Evolutionary conservation across 2,329 filamentous ascomycete genomes (phyloP), one percentile per base, ranked within the genome.

Genomic region (Phoma sp.): DNA sequence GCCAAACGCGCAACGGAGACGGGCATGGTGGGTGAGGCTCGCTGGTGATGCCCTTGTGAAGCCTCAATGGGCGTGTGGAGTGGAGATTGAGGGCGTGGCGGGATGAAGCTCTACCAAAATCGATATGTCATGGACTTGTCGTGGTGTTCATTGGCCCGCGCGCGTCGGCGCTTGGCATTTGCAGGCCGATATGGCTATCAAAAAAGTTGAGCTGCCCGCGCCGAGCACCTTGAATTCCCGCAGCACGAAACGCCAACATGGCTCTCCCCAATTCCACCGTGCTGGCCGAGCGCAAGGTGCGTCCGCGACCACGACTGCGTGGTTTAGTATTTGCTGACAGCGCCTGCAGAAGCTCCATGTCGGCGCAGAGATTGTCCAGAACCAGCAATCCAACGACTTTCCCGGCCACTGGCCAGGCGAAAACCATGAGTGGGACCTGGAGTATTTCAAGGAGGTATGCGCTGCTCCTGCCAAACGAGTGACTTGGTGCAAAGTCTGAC

Each of bases 361-460:
- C 78, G 91, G 95, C 75, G 82, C 87, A 64, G 95, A 99, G 78
- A 97, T 91, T 22, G 89, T 99, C 69, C 90, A 89, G 65, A 87
- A 98, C 79, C 89, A 93, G 66, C 84, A 88, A 58, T 95, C 92
- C 41, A 96, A 88, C 67, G 93, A 98, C 73, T 96, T 93, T 74
- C 96, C 96, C 13, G 89, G 89, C 62, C 91, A 96, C 76, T 95
- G 88, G 80, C 89, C 91, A 3, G 90, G 90, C 65, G 95, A 98
- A 79, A 89, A 96, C 77, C 83, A 91, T 70, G 82, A 84, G 45
- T 97, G 92, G 88, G 83, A 89, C 56, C 79, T 92, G 47, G 82
- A 89, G 1, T 82, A 85, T 58, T 96, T 96, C 78, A 82, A 80
- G 60, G 70, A 83, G 47, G 83, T 84, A 77, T 51, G 71, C 11